Evolutionary conservation across 1,284 basidiomycete species (phyloP).

Genomic region (Ceratobasidium theobromae): DNA sequence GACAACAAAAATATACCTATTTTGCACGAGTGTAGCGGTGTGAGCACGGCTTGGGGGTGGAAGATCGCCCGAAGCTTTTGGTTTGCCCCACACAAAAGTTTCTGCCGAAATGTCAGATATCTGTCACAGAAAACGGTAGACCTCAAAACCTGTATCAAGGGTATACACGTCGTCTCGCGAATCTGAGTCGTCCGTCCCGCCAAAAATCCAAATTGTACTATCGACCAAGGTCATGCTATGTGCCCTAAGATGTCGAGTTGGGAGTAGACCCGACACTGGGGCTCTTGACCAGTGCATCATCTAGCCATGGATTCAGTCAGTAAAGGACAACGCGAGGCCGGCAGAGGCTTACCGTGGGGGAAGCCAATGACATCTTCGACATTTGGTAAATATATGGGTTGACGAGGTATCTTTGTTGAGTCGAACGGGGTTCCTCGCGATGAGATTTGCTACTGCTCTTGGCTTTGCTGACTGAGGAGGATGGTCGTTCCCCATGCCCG

Average conservation of each 20-base stretch:
- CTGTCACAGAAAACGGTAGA: slow-evolving; percentile 8
- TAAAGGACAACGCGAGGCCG: background rate
- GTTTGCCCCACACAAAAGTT: slow-evolving; percentile 86
- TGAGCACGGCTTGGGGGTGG: slow-evolving; percentile 86
- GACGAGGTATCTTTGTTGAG: slow-evolving; percentile 3
- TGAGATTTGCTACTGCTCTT: background rate
- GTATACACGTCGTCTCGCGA: slow-evolving; percentile 79
- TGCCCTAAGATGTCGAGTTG: slow-evolving; percentile 74
- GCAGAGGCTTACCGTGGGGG: background rate
- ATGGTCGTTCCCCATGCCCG: background rate
- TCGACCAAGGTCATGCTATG: slow-evolving; percentile 85
- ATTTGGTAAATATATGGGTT: slow-evolving; percentile 27
- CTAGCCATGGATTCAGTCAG: background rate
- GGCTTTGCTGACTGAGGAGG: slow-evolving; percentile 5
- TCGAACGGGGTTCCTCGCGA: background rate
- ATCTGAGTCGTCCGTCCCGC: slow-evolving; percentile 81
- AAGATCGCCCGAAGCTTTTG: slow-evolving; percentile 69
- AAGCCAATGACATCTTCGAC: slow-evolving; percentile 1
- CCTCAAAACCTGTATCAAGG: slow-evolving; percentile 74
- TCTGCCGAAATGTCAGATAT: slow-evolving; percentile 51
- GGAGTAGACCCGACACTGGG: slow-evolving; percentile 75
- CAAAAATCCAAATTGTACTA: slow-evolving; percentile 81
- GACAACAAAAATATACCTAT: slow-evolving; percentile 73
- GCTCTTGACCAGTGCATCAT: slow-evolving; percentile 86
- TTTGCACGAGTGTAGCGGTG: slow-evolving; percentile 81